Evolutionary conservation across 495 filamentous ascomycete species (phyloP).

Genomic region (Trichoderma orchidacearum): DNA sequence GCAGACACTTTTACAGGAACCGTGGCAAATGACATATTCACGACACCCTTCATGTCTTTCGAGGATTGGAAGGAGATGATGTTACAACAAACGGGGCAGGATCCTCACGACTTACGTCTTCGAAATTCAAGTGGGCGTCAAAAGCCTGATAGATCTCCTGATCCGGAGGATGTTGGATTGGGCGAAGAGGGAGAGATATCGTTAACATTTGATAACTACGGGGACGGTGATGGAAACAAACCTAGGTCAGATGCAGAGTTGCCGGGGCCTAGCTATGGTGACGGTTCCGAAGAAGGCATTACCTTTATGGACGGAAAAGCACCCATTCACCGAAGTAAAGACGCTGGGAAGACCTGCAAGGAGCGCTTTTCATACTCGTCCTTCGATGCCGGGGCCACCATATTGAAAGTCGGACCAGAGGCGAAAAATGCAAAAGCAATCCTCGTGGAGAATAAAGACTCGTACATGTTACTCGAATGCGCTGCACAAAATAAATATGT

Average conservation of each 20-base stretch:
- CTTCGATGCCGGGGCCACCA: conserved; percentile 88
- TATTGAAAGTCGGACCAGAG: conserved; percentile 77
- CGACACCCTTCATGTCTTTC: conserved; percentile 88
- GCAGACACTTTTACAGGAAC: conserved; percentile 2
- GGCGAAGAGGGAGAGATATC: conserved; percentile 90
- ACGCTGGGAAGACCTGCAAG: conserved; percentile 80
- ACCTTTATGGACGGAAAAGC: conserved; percentile 29
- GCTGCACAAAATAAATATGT: conserved; percentile 80
- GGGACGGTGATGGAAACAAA: conserved; percentile 19
- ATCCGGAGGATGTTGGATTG: conserved; percentile 27
- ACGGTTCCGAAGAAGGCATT: conserved; percentile 27
- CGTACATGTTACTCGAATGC: conserved; percentile 94
- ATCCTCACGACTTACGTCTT: conserved; percentile 55
- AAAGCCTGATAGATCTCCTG: conserved; percentile 14
- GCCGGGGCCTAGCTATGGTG: conserved; percentile 15
- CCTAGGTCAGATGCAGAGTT: conserved; percentile 15
- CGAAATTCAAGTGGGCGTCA: conserved; percentile 25
- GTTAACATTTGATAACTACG: conserved; percentile 60
- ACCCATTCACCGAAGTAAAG: conserved; percentile 57
- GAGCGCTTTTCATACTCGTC: conserved; percentile 96
- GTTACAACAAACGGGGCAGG: conserved; percentile 73
- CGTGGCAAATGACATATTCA: conserved; percentile 34
- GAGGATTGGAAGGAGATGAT: conserved; percentile 98
- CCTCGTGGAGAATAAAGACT: conserved; percentile 92
- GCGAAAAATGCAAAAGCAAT: conserved; percentile 77